phyloP scores from a whole-genome alignment of 2,329 filamentous ascomycete species.

The Apiospora hydei region DNA sequence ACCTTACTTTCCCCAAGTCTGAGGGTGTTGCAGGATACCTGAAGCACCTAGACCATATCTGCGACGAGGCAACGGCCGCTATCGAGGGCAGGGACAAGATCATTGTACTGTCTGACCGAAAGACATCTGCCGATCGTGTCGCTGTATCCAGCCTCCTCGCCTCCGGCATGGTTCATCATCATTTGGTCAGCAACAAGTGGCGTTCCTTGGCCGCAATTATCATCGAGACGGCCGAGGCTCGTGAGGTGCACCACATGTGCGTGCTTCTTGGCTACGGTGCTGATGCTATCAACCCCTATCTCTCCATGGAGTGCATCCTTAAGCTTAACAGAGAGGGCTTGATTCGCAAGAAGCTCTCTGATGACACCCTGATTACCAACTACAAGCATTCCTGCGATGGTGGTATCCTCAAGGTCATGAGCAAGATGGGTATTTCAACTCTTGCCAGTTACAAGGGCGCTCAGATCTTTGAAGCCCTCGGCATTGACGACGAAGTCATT shows the following conservation, averaged over 20 bases:
- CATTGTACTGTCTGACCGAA: constrained; percentile 88
- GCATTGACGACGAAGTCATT: constrained; percentile 89
- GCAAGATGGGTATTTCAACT: constrained; percentile 99
- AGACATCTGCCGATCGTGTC: constrained; percentile 81
- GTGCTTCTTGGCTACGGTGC: constrained; percentile 96
- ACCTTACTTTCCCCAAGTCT: constrained; percentile 90
- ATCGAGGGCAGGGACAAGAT: constrained; percentile 86
- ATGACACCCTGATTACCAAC: constrained; percentile 87
- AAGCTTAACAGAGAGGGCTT: constrained; percentile 95
- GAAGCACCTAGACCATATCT: constrained; percentile 87
- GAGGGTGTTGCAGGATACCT: constrained; percentile 86
- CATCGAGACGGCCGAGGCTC: constrained; percentile 92
- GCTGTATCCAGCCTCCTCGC: constrained; percentile 86
- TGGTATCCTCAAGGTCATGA: constrained; percentile 98
- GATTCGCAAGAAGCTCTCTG: constrained; percentile 86
- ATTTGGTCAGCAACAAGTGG: constrained; percentile 95
- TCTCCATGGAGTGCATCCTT: constrained; percentile 94
- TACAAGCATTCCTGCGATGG: constrained; percentile 97
- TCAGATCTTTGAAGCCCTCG: constrained; percentile 96
- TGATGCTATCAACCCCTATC: constrained; percentile 93
- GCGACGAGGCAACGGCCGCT: constrained; percentile 81
- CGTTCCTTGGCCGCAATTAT: constrained; percentile 86
- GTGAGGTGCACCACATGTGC: constrained; percentile 98
- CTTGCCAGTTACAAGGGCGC: constrained; percentile 96
- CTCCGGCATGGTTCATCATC: constrained; percentile 93